Conservation (phyloP, 2,329 filamentous ascomycete genomes). For the Ceratocystis huliohia region DNA sequence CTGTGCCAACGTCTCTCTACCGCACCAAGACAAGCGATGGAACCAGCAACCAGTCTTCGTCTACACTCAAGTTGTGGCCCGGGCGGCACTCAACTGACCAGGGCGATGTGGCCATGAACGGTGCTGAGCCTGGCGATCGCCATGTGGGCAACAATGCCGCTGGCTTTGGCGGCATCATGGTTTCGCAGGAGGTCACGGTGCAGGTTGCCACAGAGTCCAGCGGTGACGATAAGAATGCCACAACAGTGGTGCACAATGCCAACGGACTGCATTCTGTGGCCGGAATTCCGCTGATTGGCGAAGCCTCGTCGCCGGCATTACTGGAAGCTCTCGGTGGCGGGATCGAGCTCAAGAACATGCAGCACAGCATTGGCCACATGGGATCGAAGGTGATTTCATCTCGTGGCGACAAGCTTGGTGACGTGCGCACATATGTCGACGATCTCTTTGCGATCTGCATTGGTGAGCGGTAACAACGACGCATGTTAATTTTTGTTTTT, state of each 20-base stretch:
- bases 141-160: constrained; percentile 19
- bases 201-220: constrained; percentile 26
- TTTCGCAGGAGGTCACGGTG: constrained; percentile 48
- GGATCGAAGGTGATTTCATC: constrained; percentile 24
- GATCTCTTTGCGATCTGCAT: constrained; percentile 28
- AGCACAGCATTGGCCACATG: constrained; percentile 24
- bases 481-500: not conserved
- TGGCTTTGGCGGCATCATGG: constrained; percentile 45
- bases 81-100: constrained; percentile 20
- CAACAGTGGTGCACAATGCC: not conserved
- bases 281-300: constrained; percentile 17
- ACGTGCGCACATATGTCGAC: constrained; percentile 34
- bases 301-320: constrained; percentile 9
- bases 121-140: not conserved
- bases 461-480: constrained; percentile 12
- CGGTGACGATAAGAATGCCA: constrained; percentile 22
- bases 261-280: constrained; percentile 6
- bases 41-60: constrained; percentile 26
- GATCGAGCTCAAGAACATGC: constrained; percentile 21
- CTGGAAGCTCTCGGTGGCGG: constrained; percentile 8
- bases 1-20: constrained; percentile 23
- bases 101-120: not conserved
- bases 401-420: constrained; percentile 28
- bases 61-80: constrained; percentile 28
- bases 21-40: constrained; percentile 23